Percentiles rank a stretch among this genome's conserved stretches.
These are phyloP conservation scores for Lyophyllum atratum DNA, from an alignment of 768 basidiomycete species.

Conservation along the genomic window DNA sequence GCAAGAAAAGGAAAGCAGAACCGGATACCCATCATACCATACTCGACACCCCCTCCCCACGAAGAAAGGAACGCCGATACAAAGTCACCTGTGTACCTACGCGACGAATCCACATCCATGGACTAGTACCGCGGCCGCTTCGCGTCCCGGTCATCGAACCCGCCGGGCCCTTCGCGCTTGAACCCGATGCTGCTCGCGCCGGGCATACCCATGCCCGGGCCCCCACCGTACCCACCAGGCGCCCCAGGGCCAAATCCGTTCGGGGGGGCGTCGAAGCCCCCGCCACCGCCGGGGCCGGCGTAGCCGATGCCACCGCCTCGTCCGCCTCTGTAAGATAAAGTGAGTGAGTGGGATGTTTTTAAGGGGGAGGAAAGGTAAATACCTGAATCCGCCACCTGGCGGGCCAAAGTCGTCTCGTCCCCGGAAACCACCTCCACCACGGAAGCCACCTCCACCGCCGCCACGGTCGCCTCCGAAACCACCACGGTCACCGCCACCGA, in stretches of 20 bases:
- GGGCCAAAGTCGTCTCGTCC: slow-evolving; percentile 4
- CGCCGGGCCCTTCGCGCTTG: slow-evolving; percentile 77
- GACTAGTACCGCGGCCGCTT: slow-evolving; percentile 82
- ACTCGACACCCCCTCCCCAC: slow-evolving; percentile 9
- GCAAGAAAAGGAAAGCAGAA: background rate
- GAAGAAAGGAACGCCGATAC: background rate
- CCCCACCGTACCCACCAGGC: slow-evolving; percentile 41
- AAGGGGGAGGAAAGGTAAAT: slow-evolving; percentile 8
- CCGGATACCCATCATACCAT: slow-evolving; percentile 8
- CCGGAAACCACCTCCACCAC: slow-evolving; percentile 36
- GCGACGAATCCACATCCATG: slow-evolving; percentile 5
- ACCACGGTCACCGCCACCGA: slow-evolving; percentile 30
- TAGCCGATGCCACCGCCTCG: slow-evolving; percentile 78
- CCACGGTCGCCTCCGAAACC: slow-evolving; percentile 30
- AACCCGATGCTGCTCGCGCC: slow-evolving; percentile 68
- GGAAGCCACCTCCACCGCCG: slow-evolving; percentile 43
- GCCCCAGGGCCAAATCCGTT: slow-evolving; percentile 49
- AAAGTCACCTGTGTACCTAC: slow-evolving; percentile 21
- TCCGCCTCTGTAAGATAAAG: slow-evolving; percentile 45
- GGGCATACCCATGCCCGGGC: slow-evolving; percentile 40
- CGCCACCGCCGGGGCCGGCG: slow-evolving; percentile 50
- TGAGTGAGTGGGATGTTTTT: background rate
- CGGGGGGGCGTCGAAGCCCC: slow-evolving; percentile 47
- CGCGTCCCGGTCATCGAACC: slow-evolving; percentile 78
- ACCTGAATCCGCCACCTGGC: slow-evolving; percentile 54